Evolutionary conservation across 768 basidiomycete genomes (phyloP).

Genomic region (Calvatia gigantea): DNA sequence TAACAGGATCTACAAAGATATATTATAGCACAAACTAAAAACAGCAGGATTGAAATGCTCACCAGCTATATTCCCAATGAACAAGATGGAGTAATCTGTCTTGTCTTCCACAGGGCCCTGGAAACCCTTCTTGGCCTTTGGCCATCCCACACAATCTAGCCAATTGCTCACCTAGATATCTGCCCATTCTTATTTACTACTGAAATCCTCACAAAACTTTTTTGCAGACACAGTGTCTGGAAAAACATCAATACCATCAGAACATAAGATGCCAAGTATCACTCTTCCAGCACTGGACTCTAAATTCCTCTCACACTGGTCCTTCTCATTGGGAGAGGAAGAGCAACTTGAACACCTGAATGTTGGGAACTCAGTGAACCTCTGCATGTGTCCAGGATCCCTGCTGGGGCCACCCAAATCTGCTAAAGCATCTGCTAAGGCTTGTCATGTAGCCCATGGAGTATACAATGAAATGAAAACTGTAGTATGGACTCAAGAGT

Average conservation of each 20-base stretch:
- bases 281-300: conserved; percentile 16
- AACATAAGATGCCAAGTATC: conserved; percentile 25
- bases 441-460: conserved; percentile 30
- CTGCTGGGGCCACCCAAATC: conserved; percentile 26
- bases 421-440: conserved; percentile 32
- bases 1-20: conserved; percentile 26
- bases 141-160: conserved; percentile 12
- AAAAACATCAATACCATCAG: conserved; percentile 31
- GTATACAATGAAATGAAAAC: conserved; percentile 32
- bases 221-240: conserved; percentile 23
- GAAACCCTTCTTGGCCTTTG: conserved; percentile 12
- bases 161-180: conserved; percentile 28
- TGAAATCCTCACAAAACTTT: conserved; percentile 23
- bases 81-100: conserved; percentile 35
- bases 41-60: background rate
- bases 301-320: conserved; percentile 9
- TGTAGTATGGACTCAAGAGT: conserved; percentile 21
- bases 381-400: conserved; percentile 25
- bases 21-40: background rate
- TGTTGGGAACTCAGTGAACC: conserved; percentile 12
- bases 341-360: conserved; percentile 25
- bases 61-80: conserved; percentile 41
- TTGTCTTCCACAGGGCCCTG: conserved; percentile 33
- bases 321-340: conserved; percentile 15
- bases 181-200: conserved; percentile 25